Conservation (phyloP, 176 grass and related monocot species). For the Triticum dicoccoides region DNA sequence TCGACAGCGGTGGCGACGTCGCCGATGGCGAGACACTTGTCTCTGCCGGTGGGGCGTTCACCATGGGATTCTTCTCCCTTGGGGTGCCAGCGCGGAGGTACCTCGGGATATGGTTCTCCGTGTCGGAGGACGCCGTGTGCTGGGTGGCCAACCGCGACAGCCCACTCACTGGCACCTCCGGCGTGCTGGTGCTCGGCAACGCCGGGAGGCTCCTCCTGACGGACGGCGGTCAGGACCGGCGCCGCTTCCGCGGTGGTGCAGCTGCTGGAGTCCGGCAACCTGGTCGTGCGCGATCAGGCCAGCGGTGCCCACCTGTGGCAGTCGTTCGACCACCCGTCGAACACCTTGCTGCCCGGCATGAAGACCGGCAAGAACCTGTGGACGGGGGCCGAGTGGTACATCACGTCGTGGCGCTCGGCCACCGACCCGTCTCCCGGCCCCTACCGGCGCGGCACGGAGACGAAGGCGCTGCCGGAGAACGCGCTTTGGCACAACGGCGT, state of each 20-base stretch:
- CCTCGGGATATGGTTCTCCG: constrained; percentile 48
- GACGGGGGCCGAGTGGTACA: constrained; percentile 20
- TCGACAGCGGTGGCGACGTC: constrained; percentile 3
- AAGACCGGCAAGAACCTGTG: constrained; percentile 29
- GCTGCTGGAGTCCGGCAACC: not conserved
- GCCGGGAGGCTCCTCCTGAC: not conserved
- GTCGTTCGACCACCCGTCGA: not conserved
- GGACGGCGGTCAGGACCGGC: not conserved
- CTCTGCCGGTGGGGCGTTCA: constrained; percentile 23
- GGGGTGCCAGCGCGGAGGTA: not conserved
- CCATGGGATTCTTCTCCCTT: constrained; percentile 36
- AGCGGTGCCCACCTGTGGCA: not conserved
- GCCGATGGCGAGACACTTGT: constrained; percentile 30
- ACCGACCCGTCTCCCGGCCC: constrained; percentile 6
- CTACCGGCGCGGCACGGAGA: not conserved
- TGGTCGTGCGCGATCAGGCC: not conserved
- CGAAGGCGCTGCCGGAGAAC: constrained; percentile 18
- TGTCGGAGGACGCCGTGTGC: constrained; percentile 21
- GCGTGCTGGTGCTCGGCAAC: constrained; percentile 17
- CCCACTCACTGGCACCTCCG: constrained; percentile 24
- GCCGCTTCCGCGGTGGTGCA: not conserved
- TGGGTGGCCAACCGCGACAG: constrained; percentile 50
- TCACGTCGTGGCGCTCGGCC: constrained; percentile 25
- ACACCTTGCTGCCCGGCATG: constrained; percentile 28
- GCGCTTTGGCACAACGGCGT: not conserved